A percentile compares a stretch with the other conserved stretches of the same genome.
These are phyloP conservation scores for Yarrowia sp. DNA, from an alignment of 805 yeast species.

Conservation along the genomic window DNA sequence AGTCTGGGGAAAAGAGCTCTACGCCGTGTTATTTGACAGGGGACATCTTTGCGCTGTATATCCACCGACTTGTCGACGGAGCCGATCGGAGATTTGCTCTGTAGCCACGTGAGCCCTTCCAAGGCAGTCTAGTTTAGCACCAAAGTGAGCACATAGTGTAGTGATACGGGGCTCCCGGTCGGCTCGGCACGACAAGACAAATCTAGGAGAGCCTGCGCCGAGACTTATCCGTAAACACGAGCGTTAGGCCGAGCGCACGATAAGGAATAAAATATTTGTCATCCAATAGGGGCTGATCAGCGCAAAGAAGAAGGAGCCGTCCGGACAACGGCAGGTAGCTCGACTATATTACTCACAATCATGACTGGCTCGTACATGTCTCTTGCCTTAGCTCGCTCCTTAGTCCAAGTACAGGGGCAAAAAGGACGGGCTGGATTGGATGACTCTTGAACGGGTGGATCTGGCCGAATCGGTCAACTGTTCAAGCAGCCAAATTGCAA, in stretches of 20 bases:
- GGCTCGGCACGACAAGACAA: not conserved
- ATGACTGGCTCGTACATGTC: no score
- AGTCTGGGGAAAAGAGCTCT: conserved; percentile 5
- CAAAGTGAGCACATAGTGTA: no score
- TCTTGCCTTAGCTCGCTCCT: no score
- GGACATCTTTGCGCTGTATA: not conserved
- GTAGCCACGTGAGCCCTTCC: not conserved
- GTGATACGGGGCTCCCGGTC: not conserved
- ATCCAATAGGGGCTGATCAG: not conserved
- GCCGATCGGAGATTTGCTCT: not conserved
- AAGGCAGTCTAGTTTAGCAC: not conserved
- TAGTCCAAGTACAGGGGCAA: no score
- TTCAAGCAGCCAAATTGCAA: no score
- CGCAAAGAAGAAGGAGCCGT: no score
- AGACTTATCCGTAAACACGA: conserved; percentile 1
- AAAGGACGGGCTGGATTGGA: not conserved
- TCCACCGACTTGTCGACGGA: not conserved
- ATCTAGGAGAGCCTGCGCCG: not conserved
- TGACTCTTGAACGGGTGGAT: not conserved
- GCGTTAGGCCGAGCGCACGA: not conserved
- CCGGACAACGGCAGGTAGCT: not conserved
- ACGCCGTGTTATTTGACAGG: conserved; percentile 2
- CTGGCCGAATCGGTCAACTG: not conserved
- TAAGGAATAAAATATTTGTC: not conserved
- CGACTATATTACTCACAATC: no score